These are phyloP conservation scores for Trametes polyzona DNA, from an alignment of 1,284 basidiomycete genomes.

Conservation along the genomic window DNA sequence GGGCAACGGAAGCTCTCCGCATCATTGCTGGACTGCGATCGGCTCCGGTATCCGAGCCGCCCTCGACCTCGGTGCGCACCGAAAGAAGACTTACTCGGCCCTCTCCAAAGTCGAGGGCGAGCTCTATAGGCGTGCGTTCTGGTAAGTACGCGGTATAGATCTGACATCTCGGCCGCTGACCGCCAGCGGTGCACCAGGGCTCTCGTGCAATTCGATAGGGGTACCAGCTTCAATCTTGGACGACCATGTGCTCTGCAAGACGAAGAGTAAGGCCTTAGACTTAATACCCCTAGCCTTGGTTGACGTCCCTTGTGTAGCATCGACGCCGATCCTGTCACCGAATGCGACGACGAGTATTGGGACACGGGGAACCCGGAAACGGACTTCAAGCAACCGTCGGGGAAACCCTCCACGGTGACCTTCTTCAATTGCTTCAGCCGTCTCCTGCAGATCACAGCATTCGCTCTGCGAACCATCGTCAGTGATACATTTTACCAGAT, in stretches of 20 bases:
- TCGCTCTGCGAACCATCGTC: conserved; percentile 57
- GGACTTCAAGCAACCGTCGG: conserved; percentile 51
- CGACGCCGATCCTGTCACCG: conserved; percentile 60
- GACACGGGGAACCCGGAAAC: conserved; percentile 43
- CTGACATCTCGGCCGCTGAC: too few relatives aligned
- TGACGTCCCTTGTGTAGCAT: conserved; percentile 40
- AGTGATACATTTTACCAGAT: conserved; percentile 18
- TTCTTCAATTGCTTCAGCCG: conserved; percentile 55
- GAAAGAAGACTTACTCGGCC: conserved; percentile 38
- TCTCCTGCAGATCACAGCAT: conserved; percentile 57
- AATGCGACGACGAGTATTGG: conserved; percentile 73
- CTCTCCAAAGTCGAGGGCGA: conserved; percentile 45
- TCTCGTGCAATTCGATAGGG: conserved; percentile 63
- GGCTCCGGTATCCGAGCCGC: conserved; percentile 56
- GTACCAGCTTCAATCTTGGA: conserved; percentile 72
- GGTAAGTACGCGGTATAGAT: conserved; percentile 48
- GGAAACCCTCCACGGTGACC: conserved; percentile 44
- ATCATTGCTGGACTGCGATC: conserved; percentile 53
- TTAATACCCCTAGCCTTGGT: background rate
- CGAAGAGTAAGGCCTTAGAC: conserved; percentile 62
- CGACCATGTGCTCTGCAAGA: conserved; percentile 84
- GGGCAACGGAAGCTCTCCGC: conserved; percentile 50
- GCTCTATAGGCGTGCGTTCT: conserved; percentile 70
- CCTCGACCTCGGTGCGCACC: conserved; percentile 47
- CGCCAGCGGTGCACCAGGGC: too few relatives aligned